Conservation (phyloP, 331 rosid species). For the Malus hybrid region DNA sequence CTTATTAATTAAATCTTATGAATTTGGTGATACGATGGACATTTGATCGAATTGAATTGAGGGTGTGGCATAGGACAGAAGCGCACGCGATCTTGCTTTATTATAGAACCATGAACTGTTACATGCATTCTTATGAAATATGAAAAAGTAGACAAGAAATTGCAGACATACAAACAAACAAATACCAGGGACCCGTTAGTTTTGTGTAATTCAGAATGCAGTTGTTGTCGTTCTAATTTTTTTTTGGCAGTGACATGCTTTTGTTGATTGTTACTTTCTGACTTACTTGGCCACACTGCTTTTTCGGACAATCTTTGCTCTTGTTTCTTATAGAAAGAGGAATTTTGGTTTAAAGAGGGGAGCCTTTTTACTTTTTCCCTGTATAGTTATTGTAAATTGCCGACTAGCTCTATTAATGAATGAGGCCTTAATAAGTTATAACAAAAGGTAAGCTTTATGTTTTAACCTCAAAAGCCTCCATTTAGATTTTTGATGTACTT, state of each 20-base stretch:
- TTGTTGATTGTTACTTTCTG: neutral
- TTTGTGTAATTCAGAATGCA: neutral
- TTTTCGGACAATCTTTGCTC: neutral
- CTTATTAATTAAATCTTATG: neutral
- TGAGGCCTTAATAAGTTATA: neutral
- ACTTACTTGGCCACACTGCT: neutral
- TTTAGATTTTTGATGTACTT: neutral
- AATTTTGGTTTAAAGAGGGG: neutral
- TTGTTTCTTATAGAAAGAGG: neutral
- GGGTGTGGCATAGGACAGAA: neutral
- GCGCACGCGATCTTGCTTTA: neutral
- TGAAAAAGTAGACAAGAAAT: neutral
- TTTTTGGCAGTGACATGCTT: neutral
- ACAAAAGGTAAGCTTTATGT: neutral
- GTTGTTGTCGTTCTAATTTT: neutral
- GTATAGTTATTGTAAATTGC: neutral
- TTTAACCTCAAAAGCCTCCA: neutral
- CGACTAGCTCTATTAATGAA: neutral
- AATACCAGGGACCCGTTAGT: neutral
- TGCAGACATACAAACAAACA: neutral
- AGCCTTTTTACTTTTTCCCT: neutral
- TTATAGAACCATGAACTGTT: neutral
- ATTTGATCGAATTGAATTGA: neutral
- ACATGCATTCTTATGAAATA: neutral
- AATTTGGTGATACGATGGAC: neutral